Base-by-base conservation (phyloP, 2,329 filamentous ascomycete genomes). In the Phialophora tarda region DNA sequence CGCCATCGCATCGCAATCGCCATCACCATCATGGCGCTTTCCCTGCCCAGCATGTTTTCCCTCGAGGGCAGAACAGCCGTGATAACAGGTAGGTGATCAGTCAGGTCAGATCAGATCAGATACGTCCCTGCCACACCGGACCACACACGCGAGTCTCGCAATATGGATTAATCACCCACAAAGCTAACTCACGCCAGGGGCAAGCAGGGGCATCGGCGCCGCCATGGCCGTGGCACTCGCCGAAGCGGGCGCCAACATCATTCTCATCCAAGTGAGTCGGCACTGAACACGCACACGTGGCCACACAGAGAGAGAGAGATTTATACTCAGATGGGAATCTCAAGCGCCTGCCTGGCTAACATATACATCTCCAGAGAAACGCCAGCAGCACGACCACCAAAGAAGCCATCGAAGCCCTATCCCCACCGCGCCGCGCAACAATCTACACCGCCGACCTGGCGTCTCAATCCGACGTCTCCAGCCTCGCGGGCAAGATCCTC, bases 221-320 rank as follows among this genome's bases (percentile, higher is more conserved):
- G 78, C 78, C 24, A 82, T 82, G 80, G 79, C 80, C n/a, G 66
- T 81, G 62, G 80, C 78, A 2, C 72, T 82, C 24, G 81, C 81
- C 11, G 81, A 82, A 68, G 80, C 80, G 12, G 80, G 81, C 12
- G 80, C 81, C 21, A 80, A 82, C 66, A 76, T 82, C 64, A 74
- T 82, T 23, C 47, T 72, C 10, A 50, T 72, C 34, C 71, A 88
- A 61, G 67, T 69, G 66, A 11, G 41, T 21, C 12, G 10, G 3
- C 32, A 34, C n/a, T 41, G 14, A 14, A 51, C 4, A n/a, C 21
- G 21, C 24, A 17, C 61, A 17, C 8, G 12, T 6, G 7, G n/a
- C n/a, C n/a, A n/a, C n/a, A n/a, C n/a, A n/a, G n/a, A n/a, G n/a
- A n/a, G n/a, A n/a, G n/a, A n/a, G n/a, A n/a, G n/a, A n/a, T n/a